Conservation (phyloP, 805 yeast species). For the Teunomyces lycoperdinae region DNA sequence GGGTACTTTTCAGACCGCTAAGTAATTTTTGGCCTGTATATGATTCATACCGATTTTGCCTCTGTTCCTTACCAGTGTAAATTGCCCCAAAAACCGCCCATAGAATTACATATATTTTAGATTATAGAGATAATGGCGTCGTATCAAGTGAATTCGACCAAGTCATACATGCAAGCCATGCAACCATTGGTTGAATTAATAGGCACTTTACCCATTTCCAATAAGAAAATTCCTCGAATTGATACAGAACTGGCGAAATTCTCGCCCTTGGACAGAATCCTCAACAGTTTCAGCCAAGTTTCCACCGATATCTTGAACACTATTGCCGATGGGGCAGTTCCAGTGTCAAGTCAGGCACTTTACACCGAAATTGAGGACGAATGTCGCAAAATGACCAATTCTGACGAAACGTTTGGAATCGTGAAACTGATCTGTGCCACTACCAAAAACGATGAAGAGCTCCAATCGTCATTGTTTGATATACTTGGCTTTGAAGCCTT, state of each 20-base stretch:
- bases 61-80: not conserved
- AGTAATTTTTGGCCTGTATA: not conserved
- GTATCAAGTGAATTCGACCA: constrained; percentile 57
- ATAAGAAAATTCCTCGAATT: constrained; percentile 32
- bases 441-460: constrained; percentile 48
- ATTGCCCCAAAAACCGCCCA: not conserved
- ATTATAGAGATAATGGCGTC: constrained; percentile 28
- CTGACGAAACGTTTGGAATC: constrained; percentile 26
- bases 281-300: constrained; percentile 39
- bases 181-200: constrained; percentile 58
- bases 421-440: constrained; percentile 32
- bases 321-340: constrained; percentile 20
- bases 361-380: constrained; percentile 22
- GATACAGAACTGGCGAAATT: constrained; percentile 33
- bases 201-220: constrained; percentile 18
- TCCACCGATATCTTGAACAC: constrained; percentile 25
- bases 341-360: not conserved
- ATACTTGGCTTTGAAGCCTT: constrained; percentile 83
- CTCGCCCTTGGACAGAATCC: constrained; percentile 25
- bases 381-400: constrained; percentile 35
- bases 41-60: constrained; percentile 2
- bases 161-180: constrained; percentile 79
- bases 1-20: constrained; percentile 1
- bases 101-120: not conserved
- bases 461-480: constrained; percentile 75